phyloP scores from a whole-genome alignment of 352 stramenopile species.

The Peronosclerospora sorghi region DNA sequence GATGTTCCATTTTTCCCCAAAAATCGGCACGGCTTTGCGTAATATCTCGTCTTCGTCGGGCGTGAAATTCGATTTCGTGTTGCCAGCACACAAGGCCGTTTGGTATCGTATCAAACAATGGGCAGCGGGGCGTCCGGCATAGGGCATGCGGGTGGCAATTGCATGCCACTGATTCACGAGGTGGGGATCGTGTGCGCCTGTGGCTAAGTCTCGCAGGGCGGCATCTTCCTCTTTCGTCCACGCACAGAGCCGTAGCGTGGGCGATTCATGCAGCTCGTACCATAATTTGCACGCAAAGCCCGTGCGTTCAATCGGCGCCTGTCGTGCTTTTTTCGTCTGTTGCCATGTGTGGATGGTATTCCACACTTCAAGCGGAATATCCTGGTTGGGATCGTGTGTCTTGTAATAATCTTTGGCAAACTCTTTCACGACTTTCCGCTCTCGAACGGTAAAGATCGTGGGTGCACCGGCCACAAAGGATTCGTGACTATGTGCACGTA shows the following conservation, averaged over 20 bases:
- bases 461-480: constrained; percentile 36
- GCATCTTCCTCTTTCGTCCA: constrained; percentile 51
- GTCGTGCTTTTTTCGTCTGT: constrained; percentile 12
- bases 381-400: neutral
- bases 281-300: constrained; percentile 65
- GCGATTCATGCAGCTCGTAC: constrained; percentile 59
- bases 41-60: constrained; percentile 40
- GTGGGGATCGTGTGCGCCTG: constrained; percentile 22
- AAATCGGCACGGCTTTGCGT: constrained; percentile 40
- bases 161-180: constrained; percentile 41
- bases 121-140: constrained; percentile 30
- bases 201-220: constrained; percentile 27
- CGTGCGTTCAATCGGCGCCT: constrained; percentile 40
- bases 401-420: constrained; percentile 32
- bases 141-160: constrained; percentile 38
- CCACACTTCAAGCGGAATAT: constrained; percentile 39
- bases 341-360: constrained; percentile 31
- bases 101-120: constrained; percentile 52
- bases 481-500: constrained; percentile 46
- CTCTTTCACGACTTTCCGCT: constrained; percentile 38
- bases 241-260: constrained; percentile 31
- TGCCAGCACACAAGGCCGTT: constrained; percentile 32
- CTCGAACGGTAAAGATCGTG: constrained; percentile 43
- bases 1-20: constrained; percentile 73
- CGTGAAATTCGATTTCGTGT: constrained; percentile 34